phyloP scores from a whole-genome alignment of 1,139 yeast genomes.

The Lodderomyces jiufengensis region DNA sequence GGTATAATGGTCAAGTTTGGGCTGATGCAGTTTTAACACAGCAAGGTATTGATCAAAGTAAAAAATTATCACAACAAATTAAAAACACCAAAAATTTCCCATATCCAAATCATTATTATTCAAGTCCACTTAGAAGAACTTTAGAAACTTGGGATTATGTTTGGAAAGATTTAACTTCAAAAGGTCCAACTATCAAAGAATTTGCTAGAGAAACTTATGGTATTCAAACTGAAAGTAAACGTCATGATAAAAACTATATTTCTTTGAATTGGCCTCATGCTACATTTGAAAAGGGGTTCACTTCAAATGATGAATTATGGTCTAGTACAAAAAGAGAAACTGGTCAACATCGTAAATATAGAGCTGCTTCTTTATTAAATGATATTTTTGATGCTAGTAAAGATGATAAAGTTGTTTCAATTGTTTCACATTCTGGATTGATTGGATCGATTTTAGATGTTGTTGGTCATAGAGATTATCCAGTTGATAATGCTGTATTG shows the following conservation, averaged over 20 bases:
- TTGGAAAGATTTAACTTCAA: constrained; percentile 20
- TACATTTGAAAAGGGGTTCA: constrained; percentile 27
- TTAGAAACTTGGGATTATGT: constrained; percentile 30
- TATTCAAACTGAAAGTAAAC: constrained; percentile 32
- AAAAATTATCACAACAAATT: constrained; percentile 18
- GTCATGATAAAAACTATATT: constrained; percentile 29
- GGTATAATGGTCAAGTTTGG: constrained; percentile 33
- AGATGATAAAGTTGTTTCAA: constrained; percentile 24
- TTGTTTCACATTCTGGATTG: constrained; percentile 36
- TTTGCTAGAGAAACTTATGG: constrained; percentile 39
- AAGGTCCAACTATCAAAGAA: constrained; percentile 26
- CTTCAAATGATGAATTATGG: constrained; percentile 31
- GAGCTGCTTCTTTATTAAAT: constrained; percentile 29
- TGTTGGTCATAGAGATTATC: constrained; percentile 20
- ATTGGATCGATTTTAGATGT: constrained; percentile 29
- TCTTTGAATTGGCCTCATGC: constrained; percentile 21
- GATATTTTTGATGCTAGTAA: constrained; percentile 27
- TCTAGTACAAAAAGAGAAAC: constrained; percentile 10
- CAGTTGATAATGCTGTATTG: constrained; percentile 13
- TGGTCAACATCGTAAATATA: constrained; percentile 18
- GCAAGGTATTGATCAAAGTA: constrained; percentile 22
- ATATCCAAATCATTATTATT: constrained; percentile 26
- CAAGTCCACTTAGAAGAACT: constrained; percentile 36
- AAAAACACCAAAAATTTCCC: constrained; percentile 20
- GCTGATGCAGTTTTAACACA: constrained; percentile 35